A percentile compares a stretch with the other conserved stretches of the same genome.
Evolutionary conservation across 108 stramenopile genomes (phyloP).

Genomic region (Skeletonema marinoi): DNA sequence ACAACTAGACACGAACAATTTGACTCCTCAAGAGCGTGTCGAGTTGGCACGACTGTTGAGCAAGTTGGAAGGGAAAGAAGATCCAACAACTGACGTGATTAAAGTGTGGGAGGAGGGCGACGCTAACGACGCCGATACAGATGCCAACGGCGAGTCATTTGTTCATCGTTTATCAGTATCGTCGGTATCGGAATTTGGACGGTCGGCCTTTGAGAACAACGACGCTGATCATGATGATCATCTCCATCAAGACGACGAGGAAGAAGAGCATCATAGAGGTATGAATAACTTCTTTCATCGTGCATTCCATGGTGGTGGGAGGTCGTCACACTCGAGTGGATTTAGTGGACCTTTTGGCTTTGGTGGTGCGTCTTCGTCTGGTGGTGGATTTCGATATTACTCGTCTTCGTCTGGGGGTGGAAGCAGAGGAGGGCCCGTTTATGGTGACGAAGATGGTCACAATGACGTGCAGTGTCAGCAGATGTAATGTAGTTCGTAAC

Average conservation of each 20-base stretch:
- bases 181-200: background rate
- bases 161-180: background rate
- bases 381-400: background rate
- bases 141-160: background rate
- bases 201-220: background rate
- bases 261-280: background rate
- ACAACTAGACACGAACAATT: conserved; percentile 9
- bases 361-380: background rate
- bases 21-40: conserved; percentile 53
- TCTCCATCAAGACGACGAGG: background rate
- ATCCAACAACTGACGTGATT: background rate
- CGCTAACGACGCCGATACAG: background rate
- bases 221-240: background rate
- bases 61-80: conserved; percentile 60
- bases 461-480: conserved; percentile 28
- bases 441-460: conserved; percentile 19
- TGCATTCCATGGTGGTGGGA: background rate
- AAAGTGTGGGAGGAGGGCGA: background rate
- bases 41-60: conserved; percentile 52
- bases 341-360: background rate
- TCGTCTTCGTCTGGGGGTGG: background rate
- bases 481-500: conserved; percentile 11
- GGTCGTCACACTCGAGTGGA: background rate
- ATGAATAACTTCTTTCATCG: background rate
- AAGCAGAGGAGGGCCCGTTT: background rate